phyloP scores from a whole-genome alignment of 768 basidiomycete genomes.

The Mycena filopes region DNA sequence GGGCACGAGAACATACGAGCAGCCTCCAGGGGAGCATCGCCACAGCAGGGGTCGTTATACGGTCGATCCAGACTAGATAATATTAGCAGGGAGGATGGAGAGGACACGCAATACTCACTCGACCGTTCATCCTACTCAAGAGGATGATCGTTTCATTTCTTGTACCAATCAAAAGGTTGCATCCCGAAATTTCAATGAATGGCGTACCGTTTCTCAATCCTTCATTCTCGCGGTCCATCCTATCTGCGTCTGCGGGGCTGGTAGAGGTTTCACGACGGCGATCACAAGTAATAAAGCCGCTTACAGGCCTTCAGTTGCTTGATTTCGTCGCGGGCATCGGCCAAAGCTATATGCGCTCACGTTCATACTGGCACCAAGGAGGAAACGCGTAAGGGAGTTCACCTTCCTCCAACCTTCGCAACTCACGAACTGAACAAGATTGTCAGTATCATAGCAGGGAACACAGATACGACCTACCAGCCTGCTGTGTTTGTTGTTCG shows the following conservation, averaged over 20 bases:
- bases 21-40: background rate
- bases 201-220: constrained; percentile 18
- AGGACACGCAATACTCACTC: background rate
- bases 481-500: constrained; percentile 28
- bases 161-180: background rate
- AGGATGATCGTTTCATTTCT: constrained; percentile 18
- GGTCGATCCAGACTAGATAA: constrained; percentile 9
- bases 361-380: background rate
- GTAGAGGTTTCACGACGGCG: constrained; percentile 1
- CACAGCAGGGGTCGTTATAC: background rate
- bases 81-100: background rate
- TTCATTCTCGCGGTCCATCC: constrained; percentile 24
- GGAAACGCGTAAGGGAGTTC: background rate
- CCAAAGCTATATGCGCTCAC: constrained; percentile 12
- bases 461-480: constrained; percentile 6
- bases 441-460: background rate
- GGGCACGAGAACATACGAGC: background rate
- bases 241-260: constrained; percentile 19
- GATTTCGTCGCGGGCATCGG: constrained; percentile 30
- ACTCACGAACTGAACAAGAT: constrained; percentile 23
- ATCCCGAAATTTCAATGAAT: background rate
- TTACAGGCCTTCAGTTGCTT: constrained; percentile 26
- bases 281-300: background rate
- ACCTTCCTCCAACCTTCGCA: constrained; percentile 30
- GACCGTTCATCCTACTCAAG: constrained; percentile 13